phyloP scores from a whole-genome alignment of 2,329 filamentous ascomycete species.

The Aspergillus arachidicola region DNA sequence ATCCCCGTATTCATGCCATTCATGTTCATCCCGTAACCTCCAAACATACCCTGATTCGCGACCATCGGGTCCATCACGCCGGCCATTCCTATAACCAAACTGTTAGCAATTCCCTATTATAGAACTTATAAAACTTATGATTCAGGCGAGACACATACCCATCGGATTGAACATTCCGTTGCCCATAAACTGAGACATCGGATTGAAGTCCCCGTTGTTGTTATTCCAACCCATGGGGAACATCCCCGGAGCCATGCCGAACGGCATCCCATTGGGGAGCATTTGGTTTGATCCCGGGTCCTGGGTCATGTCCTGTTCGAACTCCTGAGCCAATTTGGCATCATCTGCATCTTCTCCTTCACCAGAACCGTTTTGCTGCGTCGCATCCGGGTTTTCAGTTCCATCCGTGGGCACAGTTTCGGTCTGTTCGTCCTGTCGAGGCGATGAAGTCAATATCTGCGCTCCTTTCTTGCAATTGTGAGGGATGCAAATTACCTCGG shows the following conservation, averaged over 20 bases:
- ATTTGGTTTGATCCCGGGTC: slow-evolving; percentile 14
- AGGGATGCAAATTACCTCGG: slow-evolving; percentile 11
- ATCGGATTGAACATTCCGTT: slow-evolving; percentile 68
- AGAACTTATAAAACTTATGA: neutral
- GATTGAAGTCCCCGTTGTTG: slow-evolving; percentile 66
- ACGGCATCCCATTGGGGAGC: slow-evolving; percentile 36
- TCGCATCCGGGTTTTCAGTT: slow-evolving; percentile 12
- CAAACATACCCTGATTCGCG: slow-evolving; percentile 53
- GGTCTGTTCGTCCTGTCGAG: slow-evolving; percentile 18
- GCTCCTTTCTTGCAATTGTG: neutral
- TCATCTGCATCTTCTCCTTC: slow-evolving; percentile 21
- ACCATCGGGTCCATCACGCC: slow-evolving; percentile 75
- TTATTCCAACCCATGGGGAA: slow-evolving; percentile 64
- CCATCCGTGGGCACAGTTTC: slow-evolving; percentile 13
- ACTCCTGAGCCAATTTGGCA: slow-evolving; percentile 10
- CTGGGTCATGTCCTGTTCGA: slow-evolving; percentile 20
- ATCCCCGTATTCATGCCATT: slow-evolving; percentile 82
- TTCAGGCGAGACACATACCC: slow-evolving; percentile 64
- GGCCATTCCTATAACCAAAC: slow-evolving; percentile 64
- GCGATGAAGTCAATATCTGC: neutral
- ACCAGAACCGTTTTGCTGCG: slow-evolving; percentile 12
- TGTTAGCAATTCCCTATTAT: slow-evolving; percentile 17
- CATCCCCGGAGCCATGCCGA: slow-evolving; percentile 50
- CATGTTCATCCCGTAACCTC: slow-evolving; percentile 71
- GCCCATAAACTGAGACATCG: slow-evolving; percentile 68